Base-by-base conservation (phyloP, 2,329 filamentous ascomycete genomes). In the Colletotrichum sp. region DNA sequence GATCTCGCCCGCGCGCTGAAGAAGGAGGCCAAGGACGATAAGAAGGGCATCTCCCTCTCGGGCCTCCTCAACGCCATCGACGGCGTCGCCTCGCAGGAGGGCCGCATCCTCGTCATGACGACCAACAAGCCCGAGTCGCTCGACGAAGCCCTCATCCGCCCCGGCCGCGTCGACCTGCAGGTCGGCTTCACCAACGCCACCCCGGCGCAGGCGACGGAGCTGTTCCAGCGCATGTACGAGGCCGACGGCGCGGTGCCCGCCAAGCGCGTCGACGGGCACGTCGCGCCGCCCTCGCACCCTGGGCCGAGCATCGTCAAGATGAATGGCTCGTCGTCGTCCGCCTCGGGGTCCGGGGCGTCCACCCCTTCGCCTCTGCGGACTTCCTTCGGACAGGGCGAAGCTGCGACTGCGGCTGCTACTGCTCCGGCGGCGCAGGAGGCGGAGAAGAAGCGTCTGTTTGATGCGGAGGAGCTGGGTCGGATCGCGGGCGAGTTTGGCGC, bases 1-100 rank as follows among this genome's bases (percentile, higher is more conserved):
- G 86, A 87, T 77, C 82, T 87, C 36, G 86, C 87, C 6, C 85
- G 85, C 39, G 86, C 86, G 39, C 81, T 88, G 6, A 87, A 87
- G 79, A 86, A 85, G 44, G 80, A 81, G 52, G 71, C 77, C 61
- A 79, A 80, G 22, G 83, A 86, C 72, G 85, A 86, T 34, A 85
- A 86, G 77, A 84, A 85, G 76, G 84, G 89, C n/a, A 95, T 96
- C 78, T 95, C 94, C 1, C 89, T 97, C 3, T 95, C 94, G 0
- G 95, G 95, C 1, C 89, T 98, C 2, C 89, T 98, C 68, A 98
- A 98, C 83, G 93, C 94, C 74, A 95, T 98, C 76, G 95, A 98
- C 80, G 94, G 95, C 71, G 94, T 96, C 2, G 94, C 93, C 2
- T 94, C 92, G 5, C 94, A 95, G 79, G 95, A 96, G 85, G 95